Evolutionary conservation across 345 rosid genomes (phyloP), one percentile per base, ranked within the genome.

Genomic region (Salix viminalis): DNA sequence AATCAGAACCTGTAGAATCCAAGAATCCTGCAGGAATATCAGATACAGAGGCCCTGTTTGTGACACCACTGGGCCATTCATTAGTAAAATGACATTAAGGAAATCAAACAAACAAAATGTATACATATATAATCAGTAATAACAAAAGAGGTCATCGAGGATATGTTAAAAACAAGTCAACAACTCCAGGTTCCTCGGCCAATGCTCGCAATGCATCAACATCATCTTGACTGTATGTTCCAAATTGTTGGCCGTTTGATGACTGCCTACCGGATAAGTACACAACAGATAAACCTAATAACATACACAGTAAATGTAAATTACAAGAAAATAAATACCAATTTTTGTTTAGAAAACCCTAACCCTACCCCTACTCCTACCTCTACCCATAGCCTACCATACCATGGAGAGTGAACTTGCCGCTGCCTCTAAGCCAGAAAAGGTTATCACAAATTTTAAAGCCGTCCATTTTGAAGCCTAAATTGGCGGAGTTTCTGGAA

Each of bases 361-460:
- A 19, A 0, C 23, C 23, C 24, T 58, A 24, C 26, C 50, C 64
- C 24, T 56, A 7, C 23, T 5, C 23, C 24, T 1, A 9, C 24
- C 44, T 19, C 6, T 15, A 41, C 15, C 61, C 2, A 2, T 2
- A 5, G 4, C 19, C 19, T 56, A 24, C 26, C 50, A 19, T 82
- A 95, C 97, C 93, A 14, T 83, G 88, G 54, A 95, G 83, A 34
- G 81, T 89, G 88, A 93, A 93, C 79, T 90, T 95, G 78, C 97
- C 99, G 76, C 98, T 91, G 87, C 97, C 97, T 83, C 89, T 88
- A 68, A 95, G 85, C 99, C 97, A 95, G 77, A 75, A 89, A 60
- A 93, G 83, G 69, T 93, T 93, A 67, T 86, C 81, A 28, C 86
- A 83, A 64, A 95, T 80, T 81, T 85, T 82, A 36, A 93, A 74